phyloP scores from a whole-genome alignment of 441 rosid genomes.

The Pelargonium citronellum region DNA sequence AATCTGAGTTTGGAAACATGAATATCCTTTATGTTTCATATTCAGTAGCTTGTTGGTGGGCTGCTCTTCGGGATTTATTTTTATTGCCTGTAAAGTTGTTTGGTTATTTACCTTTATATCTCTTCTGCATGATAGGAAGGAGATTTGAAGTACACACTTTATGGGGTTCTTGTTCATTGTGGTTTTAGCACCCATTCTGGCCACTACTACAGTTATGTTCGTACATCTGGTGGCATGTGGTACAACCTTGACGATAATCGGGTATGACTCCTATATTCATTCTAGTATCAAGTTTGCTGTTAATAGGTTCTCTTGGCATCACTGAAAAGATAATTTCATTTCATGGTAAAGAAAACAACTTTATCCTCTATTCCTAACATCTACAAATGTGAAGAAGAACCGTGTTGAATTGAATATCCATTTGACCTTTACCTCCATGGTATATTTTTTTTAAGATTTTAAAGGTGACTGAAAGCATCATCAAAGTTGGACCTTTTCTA shows the following conservation, averaged over 20 bases:
- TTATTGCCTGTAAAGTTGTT: background rate
- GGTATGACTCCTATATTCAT: conserved; percentile 38
- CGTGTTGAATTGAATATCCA: no score
- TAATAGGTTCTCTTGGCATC: background rate
- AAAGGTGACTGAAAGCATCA: no score
- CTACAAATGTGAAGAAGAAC: no score
- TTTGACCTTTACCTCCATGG: no score
- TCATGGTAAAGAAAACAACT: no score
- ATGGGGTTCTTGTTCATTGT: conserved; percentile 86
- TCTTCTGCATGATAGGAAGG: conserved; percentile 57
- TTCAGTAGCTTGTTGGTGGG: background rate
- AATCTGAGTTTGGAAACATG: no score
- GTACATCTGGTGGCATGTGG: conserved; percentile 92
- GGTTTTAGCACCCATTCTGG: conserved; percentile 88
- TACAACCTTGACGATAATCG: conserved; percentile 80
- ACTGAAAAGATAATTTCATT: no score
- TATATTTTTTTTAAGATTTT: no score
- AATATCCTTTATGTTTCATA: background rate
- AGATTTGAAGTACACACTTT: conserved; percentile 79
- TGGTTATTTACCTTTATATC: background rate
- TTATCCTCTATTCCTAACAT: no score
- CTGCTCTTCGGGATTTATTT: background rate
- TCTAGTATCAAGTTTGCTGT: conserved; percentile 12
- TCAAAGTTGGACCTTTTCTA: no score
- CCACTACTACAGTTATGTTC: conserved; percentile 83